These are phyloP conservation scores for Fusarium secorum DNA, from an alignment of 2,329 filamentous ascomycete genomes.

Conservation along the genomic window DNA sequence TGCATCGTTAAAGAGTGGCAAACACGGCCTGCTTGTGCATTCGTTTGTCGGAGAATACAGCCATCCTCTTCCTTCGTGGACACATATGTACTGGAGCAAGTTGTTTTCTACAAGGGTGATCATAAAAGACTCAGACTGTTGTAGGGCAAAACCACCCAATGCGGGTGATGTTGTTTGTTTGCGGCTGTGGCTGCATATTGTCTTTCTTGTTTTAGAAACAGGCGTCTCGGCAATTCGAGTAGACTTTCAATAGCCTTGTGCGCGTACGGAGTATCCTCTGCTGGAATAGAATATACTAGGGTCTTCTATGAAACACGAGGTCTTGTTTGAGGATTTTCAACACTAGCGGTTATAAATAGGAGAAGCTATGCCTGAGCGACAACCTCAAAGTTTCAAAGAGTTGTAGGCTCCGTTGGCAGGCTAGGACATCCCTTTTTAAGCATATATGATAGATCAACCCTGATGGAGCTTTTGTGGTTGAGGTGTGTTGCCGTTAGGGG, in stretches of 20 bases:
- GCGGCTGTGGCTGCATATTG: constrained; percentile 16
- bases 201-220: constrained; percentile 3
- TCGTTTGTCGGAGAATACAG: constrained; percentile 26
- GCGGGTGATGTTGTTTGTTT: constrained; percentile 18
- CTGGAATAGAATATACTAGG: constrained; percentile 4
- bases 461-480: not conserved
- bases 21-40: constrained; percentile 1
- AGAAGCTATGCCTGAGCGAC: not conserved
- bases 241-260: constrained; percentile 18
- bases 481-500: not conserved
- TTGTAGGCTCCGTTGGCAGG: not conserved
- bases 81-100: not conserved
- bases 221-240: constrained; percentile 17
- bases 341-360: constrained; percentile 30
- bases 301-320: constrained; percentile 23
- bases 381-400: not conserved
- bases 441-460: constrained; percentile 18
- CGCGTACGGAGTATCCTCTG: constrained; percentile 17
- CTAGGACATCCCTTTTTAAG: not conserved
- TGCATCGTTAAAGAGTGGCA: constrained; percentile 22
- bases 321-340: constrained; percentile 9
- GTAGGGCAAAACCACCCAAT: constrained; percentile 8
- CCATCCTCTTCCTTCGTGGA: not conserved
- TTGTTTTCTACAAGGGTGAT: not conserved
- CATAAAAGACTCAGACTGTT: not conserved